Evolutionary conservation across 1,139 yeast genomes (phyloP).

Genomic region (Pichia sp.): DNA sequence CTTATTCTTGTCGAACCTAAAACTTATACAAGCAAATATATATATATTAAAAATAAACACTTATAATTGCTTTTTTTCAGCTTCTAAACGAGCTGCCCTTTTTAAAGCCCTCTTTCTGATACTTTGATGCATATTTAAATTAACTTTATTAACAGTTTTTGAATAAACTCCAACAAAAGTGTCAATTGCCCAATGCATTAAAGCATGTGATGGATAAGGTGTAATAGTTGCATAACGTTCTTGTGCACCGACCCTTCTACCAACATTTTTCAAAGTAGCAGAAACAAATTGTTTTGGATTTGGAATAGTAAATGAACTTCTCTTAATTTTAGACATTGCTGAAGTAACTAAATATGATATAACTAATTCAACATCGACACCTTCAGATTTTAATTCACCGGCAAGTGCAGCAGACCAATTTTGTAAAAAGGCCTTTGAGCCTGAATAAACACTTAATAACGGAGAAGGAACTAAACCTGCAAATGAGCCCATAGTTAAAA

Average conservation of each 20-base stretch:
- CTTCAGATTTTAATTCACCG: slow-evolving; percentile 65
- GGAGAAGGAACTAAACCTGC: slow-evolving; percentile 95
- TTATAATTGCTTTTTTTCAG: slow-evolving; percentile 12
- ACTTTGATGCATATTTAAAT: slow-evolving; percentile 68
- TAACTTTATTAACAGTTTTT: slow-evolving; percentile 58
- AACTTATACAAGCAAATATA: too few relatives aligned
- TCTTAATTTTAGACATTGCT: slow-evolving; percentile 89
- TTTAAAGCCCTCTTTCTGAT: slow-evolving; percentile 78
- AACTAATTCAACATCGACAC: slow-evolving; percentile 79
- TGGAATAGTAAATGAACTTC: slow-evolving; percentile 71
- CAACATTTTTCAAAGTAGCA: slow-evolving; percentile 59
- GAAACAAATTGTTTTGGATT: slow-evolving; percentile 72
- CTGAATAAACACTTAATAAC: slow-evolving; percentile 85
- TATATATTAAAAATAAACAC: background rate
- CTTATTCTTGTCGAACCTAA: background rate
- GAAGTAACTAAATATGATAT: slow-evolving; percentile 91
- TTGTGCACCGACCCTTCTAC: slow-evolving; percentile 89
- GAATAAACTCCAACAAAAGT: slow-evolving; percentile 79
- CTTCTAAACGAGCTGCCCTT: slow-evolving; percentile 52
- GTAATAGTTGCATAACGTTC: slow-evolving; percentile 81
- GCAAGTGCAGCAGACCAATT: slow-evolving; percentile 87
- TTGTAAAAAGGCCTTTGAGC: slow-evolving; percentile 92
- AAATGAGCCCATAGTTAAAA: slow-evolving; percentile 93
- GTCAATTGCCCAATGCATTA: slow-evolving; percentile 81
- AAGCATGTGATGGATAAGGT: slow-evolving; percentile 92